These are phyloP conservation scores for Euphorbia pulcherrima DNA, from an alignment of 345 rosid species.

Conservation along the genomic window DNA sequence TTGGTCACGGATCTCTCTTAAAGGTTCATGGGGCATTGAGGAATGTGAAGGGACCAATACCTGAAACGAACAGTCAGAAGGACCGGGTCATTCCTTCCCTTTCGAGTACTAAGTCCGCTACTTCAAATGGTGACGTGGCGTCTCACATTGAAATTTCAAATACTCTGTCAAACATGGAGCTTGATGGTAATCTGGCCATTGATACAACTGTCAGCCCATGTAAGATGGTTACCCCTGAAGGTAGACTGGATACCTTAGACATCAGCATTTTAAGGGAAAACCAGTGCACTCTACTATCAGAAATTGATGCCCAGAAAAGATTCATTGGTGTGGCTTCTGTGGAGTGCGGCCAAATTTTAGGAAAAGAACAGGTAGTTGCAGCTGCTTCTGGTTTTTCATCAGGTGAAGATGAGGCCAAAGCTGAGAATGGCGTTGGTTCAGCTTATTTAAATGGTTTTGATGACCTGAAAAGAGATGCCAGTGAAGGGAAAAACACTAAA, in stretches of 20 bases:
- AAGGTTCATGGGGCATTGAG: slow-evolving; percentile 49
- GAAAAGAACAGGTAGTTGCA: slow-evolving; percentile 40
- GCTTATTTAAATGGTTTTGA: slow-evolving; percentile 39
- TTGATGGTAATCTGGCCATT: slow-evolving; percentile 42
- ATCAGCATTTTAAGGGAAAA: slow-evolving; percentile 35
- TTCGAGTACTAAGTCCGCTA: slow-evolving; percentile 38
- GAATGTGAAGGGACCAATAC: slow-evolving; percentile 47
- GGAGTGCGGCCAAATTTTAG: slow-evolving; percentile 37
- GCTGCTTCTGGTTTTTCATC: slow-evolving; percentile 37
- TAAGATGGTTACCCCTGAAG: slow-evolving; percentile 36
- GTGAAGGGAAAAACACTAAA: slow-evolving; percentile 39
- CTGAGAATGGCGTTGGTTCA: slow-evolving; percentile 36
- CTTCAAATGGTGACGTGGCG: slow-evolving; percentile 55
- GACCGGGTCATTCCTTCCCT: slow-evolving; percentile 47
- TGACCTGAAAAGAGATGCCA: slow-evolving; percentile 38
- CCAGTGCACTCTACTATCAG: slow-evolving; percentile 25
- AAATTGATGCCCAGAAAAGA: slow-evolving; percentile 31
- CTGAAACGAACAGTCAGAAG: slow-evolving; percentile 58
- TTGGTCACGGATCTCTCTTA: slow-evolving; percentile 60
- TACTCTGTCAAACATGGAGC: slow-evolving; percentile 39
- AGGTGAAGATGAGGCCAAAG: slow-evolving; percentile 32
- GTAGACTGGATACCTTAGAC: slow-evolving; percentile 35
- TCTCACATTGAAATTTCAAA: slow-evolving; percentile 42
- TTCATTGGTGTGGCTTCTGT: slow-evolving; percentile 35
- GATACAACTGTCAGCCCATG: slow-evolving; percentile 33